Evolutionary conservation across 805 yeast species (phyloP), one percentile per base, ranked within the genome.

Genomic region (Cyberlindnera maritima): DNA sequence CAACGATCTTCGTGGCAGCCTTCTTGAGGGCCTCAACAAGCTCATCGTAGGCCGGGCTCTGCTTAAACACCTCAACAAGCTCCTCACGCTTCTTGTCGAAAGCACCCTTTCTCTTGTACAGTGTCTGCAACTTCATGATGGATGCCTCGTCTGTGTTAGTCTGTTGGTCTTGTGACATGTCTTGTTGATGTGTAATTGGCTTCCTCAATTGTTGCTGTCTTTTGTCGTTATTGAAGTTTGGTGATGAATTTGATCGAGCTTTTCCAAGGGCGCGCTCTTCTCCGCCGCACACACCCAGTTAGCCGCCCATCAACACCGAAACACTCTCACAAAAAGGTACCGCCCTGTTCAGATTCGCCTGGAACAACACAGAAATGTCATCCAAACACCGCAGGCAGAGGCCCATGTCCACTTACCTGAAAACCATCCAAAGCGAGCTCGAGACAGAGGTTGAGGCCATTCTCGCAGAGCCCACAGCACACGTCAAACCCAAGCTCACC

Each of bases 31-130:
- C 41, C 3, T 37, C 46, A 0, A 56, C 19, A 11, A 60, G 43
- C 31, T 53, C 46, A 1, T 47, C 43, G 31, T 58, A 46, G 1
- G 52, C 46, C 13, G 50, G 53, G 1, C 57, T 48, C 32, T 48
- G 36, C 33, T 50, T 50, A 39, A 60, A 60, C 20, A 44, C 28
- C 3, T 40, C 42, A 19, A 58, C 29, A 0, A 58, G 36, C 25
- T 43, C 46, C 3, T 46, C 57, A 15, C 61, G 36, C 15, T 54
- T 48, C 7, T 34, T 10, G 48, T 55, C 47, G 28, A 13, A 44
- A 18, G 35, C 31, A 3, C 47, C 47, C 2, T 23, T 21, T 10
- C 47, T 43, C 38, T 57, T 57, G 46, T 49, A 57, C 15, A 41
- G 31, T 10, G 52, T 53, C 13, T 51, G 41, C n/a, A 56, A 36